Evolutionary conservation across 305 asterid genomes (phyloP), one percentile per base, ranked within the genome.

Genomic region (Rubia tinctorum): DNA sequence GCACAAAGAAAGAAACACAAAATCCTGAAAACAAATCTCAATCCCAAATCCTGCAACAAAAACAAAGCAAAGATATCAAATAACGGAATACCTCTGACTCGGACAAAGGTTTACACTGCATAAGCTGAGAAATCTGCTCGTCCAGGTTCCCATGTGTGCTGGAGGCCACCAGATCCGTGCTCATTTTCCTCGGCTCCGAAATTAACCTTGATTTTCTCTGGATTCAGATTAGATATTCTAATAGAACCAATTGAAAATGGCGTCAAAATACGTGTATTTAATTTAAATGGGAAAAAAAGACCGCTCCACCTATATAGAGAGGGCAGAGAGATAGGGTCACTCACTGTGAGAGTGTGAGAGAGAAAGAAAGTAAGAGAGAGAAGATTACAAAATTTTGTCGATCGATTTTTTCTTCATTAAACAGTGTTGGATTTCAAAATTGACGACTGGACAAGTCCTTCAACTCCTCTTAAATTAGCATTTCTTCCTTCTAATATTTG

Each of bases 71-170:
- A 25, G 3, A 5, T 20, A 40, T 40, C 25, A 18, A 11, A 6
- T 2, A 58, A 58, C 34, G 40, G 10, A 27, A n/a, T 34, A 93
- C 98, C 89, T 93, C 97, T 20, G 97, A 84, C 80, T 93, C 98
- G 22, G 97, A 80, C 74, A 93, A 79, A 67, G 98, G 98, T 82
- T 93, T 93, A 93, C 98, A 93, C 91, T 93, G 98, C 91, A 88
- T 90, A 77, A 93, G 97, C 91, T 93, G 98, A 71, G 85, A 73
- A 88, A 93, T 90, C 89, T 93, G 95, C 79, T 91, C 96, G 79
- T 91, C 98, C 69, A 93, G 91, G 77, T 91, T 93, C 55, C 98
- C 98, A 80, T 87, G 84, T 5, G 96, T 73, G 84, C 83, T 88
- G 79, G 90, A 68, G 73, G 90, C 88, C 76, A 83, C 83, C 93